Base-by-base conservation (phyloP, 2,329 filamentous ascomycete genomes). In the Aspergillus sp. region DNA sequence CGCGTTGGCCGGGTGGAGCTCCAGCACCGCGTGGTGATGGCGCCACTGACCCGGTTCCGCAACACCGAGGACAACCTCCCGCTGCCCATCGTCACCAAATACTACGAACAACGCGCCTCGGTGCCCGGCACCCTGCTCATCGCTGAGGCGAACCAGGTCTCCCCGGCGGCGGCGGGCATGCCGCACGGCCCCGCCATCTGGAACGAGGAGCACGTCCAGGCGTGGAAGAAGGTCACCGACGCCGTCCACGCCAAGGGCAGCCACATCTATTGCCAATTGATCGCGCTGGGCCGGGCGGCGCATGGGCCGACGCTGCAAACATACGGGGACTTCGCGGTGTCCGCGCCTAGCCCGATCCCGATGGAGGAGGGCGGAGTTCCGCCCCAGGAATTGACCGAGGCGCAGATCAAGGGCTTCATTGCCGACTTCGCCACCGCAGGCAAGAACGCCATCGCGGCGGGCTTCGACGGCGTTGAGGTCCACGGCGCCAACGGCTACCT, bases 241-340 rank as follows among this genome's bases (percentile, higher is more conserved):
- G 81, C 79, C 1, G 82, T 88, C 0, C 86, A 89, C 60, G 72
- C 72, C 20, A 84, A 83, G 54, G 81, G 80, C 1, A 78, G 76
- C 16, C 82, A 75, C 61, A 82, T 87, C 20, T 86, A 76, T 67
- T 71, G 77, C 3, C 86, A 88, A 61, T 71, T 88, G 0, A 86
- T 81, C 73, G 78, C 78, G 0, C 71, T 82, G 14, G 85, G 86
- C 1, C 78, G 86, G 9, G 76, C 78, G 3, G 80, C 81, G 0
- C 65, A 75, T 52, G 62, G 67, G 0, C 56, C 66, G 2, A 62
- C 71, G 3, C 48, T 59, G 4, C 38, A 40, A 5, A 48, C 47
- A 16, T 53, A 56, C 14, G 50, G 29, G 2, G 54, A 53, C 2
- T 16, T 21, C 16, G 29, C 42, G 6, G 34, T 59, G 9, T 17